Base-by-base conservation (phyloP, 768 basidiomycete species). In the Neoboletus magnificus region DNA sequence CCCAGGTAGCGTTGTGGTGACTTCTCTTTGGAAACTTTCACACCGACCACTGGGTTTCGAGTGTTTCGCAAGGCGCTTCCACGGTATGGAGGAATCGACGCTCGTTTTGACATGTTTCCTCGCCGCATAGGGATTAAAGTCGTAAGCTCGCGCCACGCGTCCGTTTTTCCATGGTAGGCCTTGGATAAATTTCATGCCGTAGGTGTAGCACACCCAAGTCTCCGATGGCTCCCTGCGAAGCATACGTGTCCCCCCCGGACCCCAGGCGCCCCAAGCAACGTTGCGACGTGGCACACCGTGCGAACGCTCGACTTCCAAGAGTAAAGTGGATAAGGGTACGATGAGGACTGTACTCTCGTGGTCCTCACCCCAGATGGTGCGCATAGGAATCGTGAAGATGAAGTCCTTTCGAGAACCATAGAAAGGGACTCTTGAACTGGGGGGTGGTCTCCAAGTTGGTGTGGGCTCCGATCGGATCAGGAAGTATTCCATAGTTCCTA, bases 151-250 rank as follows among this genome's bases (percentile, higher is more conserved):
- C 11, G 68, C 73, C 5, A 30, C 35, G 0, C 61, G 59, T 25
- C 55, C 59, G 5, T 46, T 22, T 8, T 58, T 61, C 62, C 71
- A 69, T 32, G 57, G 58, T 29, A 67, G 39, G 42, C 60, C 58
- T 36, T 62, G 66, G 18, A 72, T 55, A 25, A 68, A 74, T 33
- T 63, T 74, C 61, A 66, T 68, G 3, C 74, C 74, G 25, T 74
- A 70, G 16, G 70, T 56, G 51, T 69, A 72, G 44, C 73, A 74
- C 22, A 74, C 66, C 74, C 74, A 76, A 15, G 48, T 59, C 6
- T 70, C 68, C 20, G 69, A 68, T 15, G 67, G 64, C 5, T 56
- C 58, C 27, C 66, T 58, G 36, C 35, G 55, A 25, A 73, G 22
- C 62, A 74, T 68, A 40, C 71, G 70, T 4, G 73, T 59, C 36